Evolutionary conservation across 2,329 filamentous ascomycete species (phyloP).

Genomic region (Exserohilum rostratum): DNA sequence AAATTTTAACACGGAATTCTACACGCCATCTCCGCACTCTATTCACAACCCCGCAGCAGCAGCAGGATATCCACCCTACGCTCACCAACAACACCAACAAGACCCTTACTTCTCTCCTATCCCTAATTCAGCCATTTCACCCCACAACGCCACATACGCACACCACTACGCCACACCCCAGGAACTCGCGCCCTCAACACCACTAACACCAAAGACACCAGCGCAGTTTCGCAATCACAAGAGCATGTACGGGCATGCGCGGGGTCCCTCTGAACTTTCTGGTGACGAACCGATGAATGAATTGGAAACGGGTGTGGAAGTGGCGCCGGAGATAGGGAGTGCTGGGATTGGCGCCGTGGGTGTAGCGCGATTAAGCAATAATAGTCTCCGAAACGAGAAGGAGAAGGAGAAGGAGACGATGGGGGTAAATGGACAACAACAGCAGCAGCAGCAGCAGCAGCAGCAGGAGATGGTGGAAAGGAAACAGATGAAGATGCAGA

Average conservation of each 20-base stretch:
- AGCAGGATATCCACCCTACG: background rate
- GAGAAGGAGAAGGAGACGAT: too few relatives aligned
- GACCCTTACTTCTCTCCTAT: background rate
- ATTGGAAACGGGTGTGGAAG: background rate
- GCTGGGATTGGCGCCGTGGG: too few relatives aligned
- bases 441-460: too few relatives aligned
- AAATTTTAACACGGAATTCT: too few relatives aligned
- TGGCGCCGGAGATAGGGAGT: too few relatives aligned
- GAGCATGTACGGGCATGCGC: slow-evolving; percentile 5
- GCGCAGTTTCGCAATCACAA: background rate
- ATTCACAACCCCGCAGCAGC: background rate
- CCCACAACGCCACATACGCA: background rate
- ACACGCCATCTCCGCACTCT: too few relatives aligned
- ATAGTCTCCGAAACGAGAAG: too few relatives aligned
- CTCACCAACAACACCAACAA: slow-evolving; percentile 7
- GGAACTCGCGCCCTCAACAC: slow-evolving; percentile 13
- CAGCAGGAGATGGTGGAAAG: too few relatives aligned
- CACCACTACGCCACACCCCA: slow-evolving; percentile 10
- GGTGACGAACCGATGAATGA: background rate
- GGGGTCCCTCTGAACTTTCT: slow-evolving; percentile 4
- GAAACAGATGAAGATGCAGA: too few relatives aligned
- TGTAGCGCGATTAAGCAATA: too few relatives aligned
- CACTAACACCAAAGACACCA: background rate
- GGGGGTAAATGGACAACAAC: too few relatives aligned
- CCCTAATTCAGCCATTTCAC: background rate